Base-by-base conservation (phyloP, 179 eudicot species). In the Beta corolliflora region DNA sequence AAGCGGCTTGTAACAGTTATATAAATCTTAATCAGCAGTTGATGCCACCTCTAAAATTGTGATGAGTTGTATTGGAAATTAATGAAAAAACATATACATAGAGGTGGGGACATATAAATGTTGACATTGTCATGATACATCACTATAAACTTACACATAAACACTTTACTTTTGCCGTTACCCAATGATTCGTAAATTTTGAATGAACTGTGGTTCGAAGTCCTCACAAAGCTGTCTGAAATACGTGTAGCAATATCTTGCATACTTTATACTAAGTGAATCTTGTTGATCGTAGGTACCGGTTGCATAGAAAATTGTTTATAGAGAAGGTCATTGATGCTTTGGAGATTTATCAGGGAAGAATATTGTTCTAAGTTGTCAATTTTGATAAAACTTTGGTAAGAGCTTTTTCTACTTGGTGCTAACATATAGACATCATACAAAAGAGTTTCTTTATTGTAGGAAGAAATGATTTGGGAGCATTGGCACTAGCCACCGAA, bases 271-370 rank as follows among this genome's bases (percentile, higher is more conserved):
- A 12, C 52, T 60, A 25, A 60, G 50, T 19, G 4, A 67, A 18
- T 15, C n/a, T 52, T 75, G 77, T 76, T n/a, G 21, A 69, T 73
- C 87, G 87, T 91, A 96, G 99, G 92, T 96, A 96, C 81, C 89
- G 99, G 71, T 86, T 96, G 87, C 93, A 94, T 86, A 84, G 93
- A 72, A 96, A 96, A 77, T 64, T 89, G 79, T 90, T 91, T 76
- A 84, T 94, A 70, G 84, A 90, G 90, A 96, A 94, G 89, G 88
- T 96, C 79, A 91, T 96, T 82, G 90, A 88, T 71, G 89, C 97
- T 73, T 82, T 96, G 80, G 97, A 92, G 78, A 85, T 91, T n/a
- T 96, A 96, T 84, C 93, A 92, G 55, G 87, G 78, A 29, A 81
- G 53, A 79, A 78, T 84, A 58, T 78, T 84, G 71, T 81, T 84